Percentiles rank a stretch among this genome's conserved stretches.
phyloP scores from a whole-genome alignment of 768 basidiomycete species.

The Ramaria rubella region DNA sequence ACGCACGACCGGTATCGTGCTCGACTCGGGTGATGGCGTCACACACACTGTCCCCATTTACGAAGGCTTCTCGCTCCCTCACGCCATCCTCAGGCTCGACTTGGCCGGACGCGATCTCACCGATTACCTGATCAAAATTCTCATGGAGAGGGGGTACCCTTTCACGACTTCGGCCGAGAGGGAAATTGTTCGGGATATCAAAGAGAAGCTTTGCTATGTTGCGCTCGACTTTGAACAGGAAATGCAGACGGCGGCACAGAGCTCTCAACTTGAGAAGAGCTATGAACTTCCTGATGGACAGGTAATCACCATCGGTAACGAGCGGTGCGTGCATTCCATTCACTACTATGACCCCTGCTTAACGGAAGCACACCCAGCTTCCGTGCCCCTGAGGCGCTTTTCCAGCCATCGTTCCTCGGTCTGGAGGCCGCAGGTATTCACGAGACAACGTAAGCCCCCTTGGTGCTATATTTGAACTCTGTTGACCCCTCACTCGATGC shows the following conservation, averaged over 20 bases:
- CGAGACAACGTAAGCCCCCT: constrained; percentile 46
- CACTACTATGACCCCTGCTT: not conserved
- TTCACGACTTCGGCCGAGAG: constrained; percentile 92
- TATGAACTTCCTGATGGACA: constrained; percentile 92
- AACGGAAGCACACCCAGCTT: constrained; percentile 30
- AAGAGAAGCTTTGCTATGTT: constrained; percentile 90
- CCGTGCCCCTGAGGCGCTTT: constrained; percentile 50
- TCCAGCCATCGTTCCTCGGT: constrained; percentile 53
- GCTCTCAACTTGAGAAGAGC: constrained; percentile 84
- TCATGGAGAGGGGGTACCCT: constrained; percentile 87
- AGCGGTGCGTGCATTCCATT: constrained; percentile 34
- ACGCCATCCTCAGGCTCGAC: constrained; percentile 89
- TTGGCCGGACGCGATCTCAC: constrained; percentile 91
- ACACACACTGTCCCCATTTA: constrained; percentile 96
- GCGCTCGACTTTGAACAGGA: constrained; percentile 94
- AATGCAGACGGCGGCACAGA: constrained; percentile 83
- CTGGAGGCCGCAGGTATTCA: constrained; percentile 83
- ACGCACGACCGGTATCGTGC: constrained; percentile 90
- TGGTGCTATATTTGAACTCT: not conserved
- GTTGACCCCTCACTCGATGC: constrained; percentile 7
- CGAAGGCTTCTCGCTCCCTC: constrained; percentile 88
- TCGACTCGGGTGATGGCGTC: constrained; percentile 96
- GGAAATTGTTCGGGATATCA: constrained; percentile 95
- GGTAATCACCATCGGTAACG: constrained; percentile 80
- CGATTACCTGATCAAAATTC: constrained; percentile 72